Evolutionary conservation across 805 yeast genomes (phyloP).

Genomic region (Suhomyces emberorum): DNA sequence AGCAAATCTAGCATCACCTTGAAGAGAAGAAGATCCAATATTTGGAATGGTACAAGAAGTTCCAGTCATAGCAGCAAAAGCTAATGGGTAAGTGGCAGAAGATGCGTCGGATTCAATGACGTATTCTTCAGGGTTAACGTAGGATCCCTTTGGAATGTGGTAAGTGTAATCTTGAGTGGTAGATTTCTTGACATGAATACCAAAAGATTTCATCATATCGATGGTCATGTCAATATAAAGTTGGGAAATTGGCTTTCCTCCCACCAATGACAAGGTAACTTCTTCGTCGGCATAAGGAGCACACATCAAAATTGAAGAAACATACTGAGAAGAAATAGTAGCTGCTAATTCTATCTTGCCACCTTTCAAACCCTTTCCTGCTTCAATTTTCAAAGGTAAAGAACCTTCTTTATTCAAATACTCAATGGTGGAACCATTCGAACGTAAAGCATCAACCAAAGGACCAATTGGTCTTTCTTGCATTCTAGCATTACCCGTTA

Average conservation of each 20-base stretch:
- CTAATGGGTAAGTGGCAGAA: constrained; percentile 95
- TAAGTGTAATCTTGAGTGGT: constrained; percentile 76
- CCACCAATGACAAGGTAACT: constrained; percentile 82
- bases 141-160: constrained; percentile 81
- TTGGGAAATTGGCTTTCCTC: constrained; percentile 96
- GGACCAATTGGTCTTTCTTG: constrained; percentile 97
- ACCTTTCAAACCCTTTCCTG: constrained; percentile 75
- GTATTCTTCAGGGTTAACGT: constrained; percentile 78
- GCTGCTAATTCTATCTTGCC: constrained; percentile 94
- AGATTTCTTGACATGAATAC: constrained; percentile 70
- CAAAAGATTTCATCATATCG: constrained; percentile 89
- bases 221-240: constrained; percentile 97
- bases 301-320: constrained; percentile 92
- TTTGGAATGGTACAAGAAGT: constrained; percentile 90
- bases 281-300: constrained; percentile 94
- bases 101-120: constrained; percentile 96
- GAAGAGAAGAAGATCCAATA: constrained; percentile 86
- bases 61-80: constrained; percentile 95
- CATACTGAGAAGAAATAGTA: constrained; percentile 95
- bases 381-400: constrained; percentile 69
- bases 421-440: constrained; percentile 73
- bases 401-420: constrained; percentile 78
- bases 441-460: constrained; percentile 81
- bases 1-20: constrained; percentile 97
- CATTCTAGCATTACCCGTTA: constrained; percentile 96